Base-by-base conservation (phyloP, 2,329 filamentous ascomycete species). In the Talaromyces sp. region DNA sequence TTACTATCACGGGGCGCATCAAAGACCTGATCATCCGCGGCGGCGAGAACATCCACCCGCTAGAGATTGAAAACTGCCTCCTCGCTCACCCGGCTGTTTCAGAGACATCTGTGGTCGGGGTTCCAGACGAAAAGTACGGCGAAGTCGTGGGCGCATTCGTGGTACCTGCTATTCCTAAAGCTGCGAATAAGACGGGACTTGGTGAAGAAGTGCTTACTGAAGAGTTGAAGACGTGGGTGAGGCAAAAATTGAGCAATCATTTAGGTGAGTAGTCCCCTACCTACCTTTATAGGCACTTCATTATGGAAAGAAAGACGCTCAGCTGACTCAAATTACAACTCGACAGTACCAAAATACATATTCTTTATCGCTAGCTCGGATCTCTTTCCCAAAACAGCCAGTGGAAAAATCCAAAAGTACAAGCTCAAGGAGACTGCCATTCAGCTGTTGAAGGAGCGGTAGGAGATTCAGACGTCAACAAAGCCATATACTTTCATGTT, bases 381-480 rank as follows among this genome's bases (percentile, higher is more conserved):
- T 0, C 85, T 87, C n/a, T 96, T 91, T 73, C 94, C 94, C 23
- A 97, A 96, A 83, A 99, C 95, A 40, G 90, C 92, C 5, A 96
- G 92, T 73, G 94, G 94, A 28, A 99, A 99, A 85, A 93, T 98
- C 61, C 92, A 96, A 79, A 97, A 98, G 79, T 97, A 90, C 73
- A 94, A 89, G 79, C 75, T 98, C 69, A 85, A 86, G 70, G 89
- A 92, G 16, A 79, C 83, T 69, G 93, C 86, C 0, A 71, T 83
- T 44, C 68, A 78, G 66, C 65, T 84, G 59, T 64, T 86, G 54
- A 74, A 71, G 34, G 73, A 79, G n/a, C 30, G 42, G 18, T 18
- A 52, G 53, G 42, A 57, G 27, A 27, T 27, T 23, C 12, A 12
- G 9, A 10, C 14, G 12, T 9, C 34, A 4, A 12, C 34, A 36